Base-by-base conservation (phyloP, 169 alveolate species). In the Condylostoma magnum region DNA sequence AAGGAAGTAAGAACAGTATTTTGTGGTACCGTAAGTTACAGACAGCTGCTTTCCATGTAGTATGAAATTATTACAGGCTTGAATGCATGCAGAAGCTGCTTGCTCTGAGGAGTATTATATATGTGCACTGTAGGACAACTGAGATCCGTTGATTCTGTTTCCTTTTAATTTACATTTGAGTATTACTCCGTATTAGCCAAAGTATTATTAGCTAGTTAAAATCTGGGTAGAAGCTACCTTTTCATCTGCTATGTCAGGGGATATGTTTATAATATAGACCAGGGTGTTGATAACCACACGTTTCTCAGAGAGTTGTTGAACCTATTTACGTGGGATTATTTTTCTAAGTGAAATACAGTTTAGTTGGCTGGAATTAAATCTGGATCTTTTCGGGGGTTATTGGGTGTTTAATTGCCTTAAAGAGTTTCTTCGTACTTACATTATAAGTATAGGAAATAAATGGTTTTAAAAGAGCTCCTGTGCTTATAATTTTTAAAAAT, bases 1-100 rank as follows among this genome's bases (percentile, higher is more conserved):
- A 5, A 83, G 51, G 70, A 87, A 87, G 60, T 72, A 79, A 36
- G 77, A 77, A 72, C 94, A 87, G 54, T 87, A 87, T 72, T 87
- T 87, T 12, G 90, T 87, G 8, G 91, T 80, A 15, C 94, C 94
- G 69, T 52, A 80, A 4, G 87, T 72, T 3, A 69, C 83, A 20
- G 79, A 43, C 4, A 80, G 46, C 28, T 36, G 15, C 31, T 70
- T 46, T 12, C 77, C 69, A 2, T 80, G 86, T 22, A 54, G 38
- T 3, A 25, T 58, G 20, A 65, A 74, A 54, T 70, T 69, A 71
- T 87, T 81, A 12, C 82, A 47, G 5, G 88, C 71, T 68, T 76
- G 73, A 44, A 87, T 78, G 31, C 89, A 90, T 2, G 74, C 37
- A 10, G 91, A 71, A 18, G 89, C 84, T 48, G 79, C 87, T 22